These are phyloP conservation scores for Kwoniella dejecticola DNA, from an alignment of 768 basidiomycete species.

Conservation along the genomic window DNA sequence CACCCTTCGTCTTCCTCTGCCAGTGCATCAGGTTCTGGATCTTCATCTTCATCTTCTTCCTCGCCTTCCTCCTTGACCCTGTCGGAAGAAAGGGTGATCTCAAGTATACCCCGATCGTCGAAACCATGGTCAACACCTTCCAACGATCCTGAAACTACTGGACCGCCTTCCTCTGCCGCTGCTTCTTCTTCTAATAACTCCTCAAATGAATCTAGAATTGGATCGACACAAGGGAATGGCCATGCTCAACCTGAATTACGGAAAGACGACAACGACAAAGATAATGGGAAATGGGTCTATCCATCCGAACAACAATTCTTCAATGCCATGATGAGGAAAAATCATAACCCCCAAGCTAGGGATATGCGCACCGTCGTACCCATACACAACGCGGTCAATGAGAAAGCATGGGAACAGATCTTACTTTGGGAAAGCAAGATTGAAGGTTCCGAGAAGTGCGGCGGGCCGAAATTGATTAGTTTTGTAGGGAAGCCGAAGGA, in stretches of 20 bases:
- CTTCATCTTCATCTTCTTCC: too few species aligned
- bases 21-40: too few species aligned
- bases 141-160: too few species aligned
- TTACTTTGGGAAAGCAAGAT: slow-evolving; percentile 74
- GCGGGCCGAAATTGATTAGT: slow-evolving; percentile 49
- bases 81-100: slow-evolving; percentile 74
- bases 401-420: slow-evolving; percentile 82
- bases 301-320: slow-evolving; percentile 99
- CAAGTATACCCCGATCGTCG: slow-evolving; percentile 74
- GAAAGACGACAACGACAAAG: background rate
- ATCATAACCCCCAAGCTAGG: slow-evolving; percentile 75
- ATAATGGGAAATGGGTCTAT: slow-evolving; percentile 80
- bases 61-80: too few species aligned
- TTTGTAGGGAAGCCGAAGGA: slow-evolving; percentile 88
- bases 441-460: slow-evolving; percentile 75
- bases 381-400: slow-evolving; percentile 99
- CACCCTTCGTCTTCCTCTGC: slow-evolving; percentile 27
- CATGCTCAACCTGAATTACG: slow-evolving; percentile 7
- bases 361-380: slow-evolving; percentile 97
- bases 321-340: slow-evolving; percentile 92
- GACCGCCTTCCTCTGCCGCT: slow-evolving; percentile 26
- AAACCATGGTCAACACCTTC: background rate
- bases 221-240: background rate
- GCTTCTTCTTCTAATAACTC: slow-evolving; percentile 20
- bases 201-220: slow-evolving; percentile 2